These are phyloP conservation scores for Xanthoconium separans DNA, from an alignment of 1,284 basidiomycete species.

Conservation along the genomic window DNA sequence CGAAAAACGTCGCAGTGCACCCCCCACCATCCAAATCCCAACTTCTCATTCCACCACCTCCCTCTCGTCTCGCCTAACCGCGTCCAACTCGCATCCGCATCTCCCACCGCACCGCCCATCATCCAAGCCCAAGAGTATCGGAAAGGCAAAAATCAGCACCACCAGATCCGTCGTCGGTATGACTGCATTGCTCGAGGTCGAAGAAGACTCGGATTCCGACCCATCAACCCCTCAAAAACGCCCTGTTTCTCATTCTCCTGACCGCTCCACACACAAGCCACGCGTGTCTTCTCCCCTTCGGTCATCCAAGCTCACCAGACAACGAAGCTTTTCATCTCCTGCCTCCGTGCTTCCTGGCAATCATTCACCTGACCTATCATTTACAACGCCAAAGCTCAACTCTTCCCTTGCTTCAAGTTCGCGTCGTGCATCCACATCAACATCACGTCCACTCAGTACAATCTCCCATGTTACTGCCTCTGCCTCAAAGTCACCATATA, in stretches of 20 bases:
- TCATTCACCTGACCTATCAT: slow-evolving; percentile 5
- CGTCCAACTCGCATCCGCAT: slow-evolving; percentile 8
- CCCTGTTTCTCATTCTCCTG: slow-evolving; percentile 10
- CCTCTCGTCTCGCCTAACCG: slow-evolving; percentile 10
- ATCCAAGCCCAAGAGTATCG: slow-evolving; percentile 19
- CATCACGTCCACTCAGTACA: slow-evolving; percentile 17
- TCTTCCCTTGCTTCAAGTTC: slow-evolving; percentile 7
- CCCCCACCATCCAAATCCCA: slow-evolving; percentile 12
- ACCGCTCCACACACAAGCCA: slow-evolving; percentile 15
- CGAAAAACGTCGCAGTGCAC: slow-evolving; percentile 21
- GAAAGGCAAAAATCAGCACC: slow-evolving; percentile 34
- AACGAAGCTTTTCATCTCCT: slow-evolving; percentile 32
- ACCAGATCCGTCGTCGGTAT: slow-evolving; percentile 51
- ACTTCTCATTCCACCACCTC: slow-evolving; percentile 23
- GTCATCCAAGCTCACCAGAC: slow-evolving; percentile 25
- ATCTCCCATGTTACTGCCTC: slow-evolving; percentile 17
- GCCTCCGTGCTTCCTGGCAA: slow-evolving; percentile 8
- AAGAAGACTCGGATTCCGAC: slow-evolving; percentile 42
- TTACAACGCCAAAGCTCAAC: background rate
- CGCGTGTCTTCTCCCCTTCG: slow-evolving; percentile 29
- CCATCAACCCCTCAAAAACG: slow-evolving; percentile 16
- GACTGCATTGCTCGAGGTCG: slow-evolving; percentile 56
- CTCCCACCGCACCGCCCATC: slow-evolving; percentile 13
- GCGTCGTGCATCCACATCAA: slow-evolving; percentile 11
- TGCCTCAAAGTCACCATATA: slow-evolving; percentile 33